Evolutionary conservation across 1,139 yeast species (phyloP).

Genomic region (Yamadazyma kanchanaburiensis): DNA sequence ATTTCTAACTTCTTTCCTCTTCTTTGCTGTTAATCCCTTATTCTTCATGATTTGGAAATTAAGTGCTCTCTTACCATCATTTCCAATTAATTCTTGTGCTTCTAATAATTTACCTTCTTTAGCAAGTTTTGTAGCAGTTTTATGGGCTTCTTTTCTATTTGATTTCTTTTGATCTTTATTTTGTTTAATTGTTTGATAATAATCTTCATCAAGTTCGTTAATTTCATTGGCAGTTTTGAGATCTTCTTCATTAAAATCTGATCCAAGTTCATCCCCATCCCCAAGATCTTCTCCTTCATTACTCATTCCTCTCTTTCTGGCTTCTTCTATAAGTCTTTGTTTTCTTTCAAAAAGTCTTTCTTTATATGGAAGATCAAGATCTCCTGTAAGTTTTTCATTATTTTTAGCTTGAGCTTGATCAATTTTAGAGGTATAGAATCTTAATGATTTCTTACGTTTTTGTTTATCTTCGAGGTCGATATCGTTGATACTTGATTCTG

Average conservation of each 20-base stretch:
- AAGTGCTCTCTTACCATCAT: slow-evolving; percentile 89
- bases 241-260: slow-evolving; percentile 48
- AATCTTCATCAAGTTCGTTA: slow-evolving; percentile 39
- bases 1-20: slow-evolving; percentile 91
- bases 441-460: slow-evolving; percentile 75
- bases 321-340: slow-evolving; percentile 82
- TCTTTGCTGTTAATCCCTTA: slow-evolving; percentile 90
- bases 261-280: too few relatives aligned
- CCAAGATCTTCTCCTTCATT: slow-evolving; percentile 52
- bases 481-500: slow-evolving; percentile 64
- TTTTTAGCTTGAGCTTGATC: slow-evolving; percentile 70
- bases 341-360: slow-evolving; percentile 89
- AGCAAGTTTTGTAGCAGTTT: slow-evolving; percentile 72
- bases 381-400: slow-evolving; percentile 66
- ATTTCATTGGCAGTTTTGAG: slow-evolving; percentile 37
- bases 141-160: slow-evolving; percentile 63
- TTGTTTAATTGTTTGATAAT: slow-evolving; percentile 50
- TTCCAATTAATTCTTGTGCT: slow-evolving; percentile 61
- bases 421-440: slow-evolving; percentile 96
- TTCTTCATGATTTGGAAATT: slow-evolving; percentile 91
- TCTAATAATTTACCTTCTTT: slow-evolving; percentile 81
- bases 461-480: slow-evolving; percentile 85
- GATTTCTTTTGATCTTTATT: slow-evolving; percentile 46
- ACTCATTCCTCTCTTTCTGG: slow-evolving; percentile 70
- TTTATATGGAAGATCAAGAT: slow-evolving; percentile 86